Evolutionary conservation across 208 protist species (phyloP).

Genomic region (Wallacemonas collosoma): DNA sequence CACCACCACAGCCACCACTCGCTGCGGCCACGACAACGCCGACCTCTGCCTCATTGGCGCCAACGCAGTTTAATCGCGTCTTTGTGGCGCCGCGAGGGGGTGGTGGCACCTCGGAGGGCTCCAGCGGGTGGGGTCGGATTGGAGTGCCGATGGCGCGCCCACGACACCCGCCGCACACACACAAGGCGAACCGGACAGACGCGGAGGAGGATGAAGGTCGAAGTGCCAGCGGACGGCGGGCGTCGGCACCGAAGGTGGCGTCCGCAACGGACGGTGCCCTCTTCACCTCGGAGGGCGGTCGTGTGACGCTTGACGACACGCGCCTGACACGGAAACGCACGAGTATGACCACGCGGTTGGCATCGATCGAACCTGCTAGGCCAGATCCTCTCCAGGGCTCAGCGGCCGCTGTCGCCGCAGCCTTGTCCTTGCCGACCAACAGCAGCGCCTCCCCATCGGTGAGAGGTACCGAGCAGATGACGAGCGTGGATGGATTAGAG

Average conservation of each 20-base stretch:
- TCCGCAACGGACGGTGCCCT: neutral
- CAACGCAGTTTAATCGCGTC: constrained; percentile 9
- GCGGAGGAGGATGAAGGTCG: too few relatives aligned
- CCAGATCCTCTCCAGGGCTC: neutral
- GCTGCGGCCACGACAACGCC: neutral
- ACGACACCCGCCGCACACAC: neutral
- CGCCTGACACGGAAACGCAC: constrained; percentile 5
- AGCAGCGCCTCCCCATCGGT: too few relatives aligned
- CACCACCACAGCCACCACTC: neutral
- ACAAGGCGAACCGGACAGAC: neutral
- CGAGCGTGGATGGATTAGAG: neutral
- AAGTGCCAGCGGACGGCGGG: too few relatives aligned
- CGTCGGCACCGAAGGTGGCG: neutral
- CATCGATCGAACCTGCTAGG: neutral
- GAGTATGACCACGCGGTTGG: constrained; percentile 3
- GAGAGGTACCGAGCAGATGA: neutral
- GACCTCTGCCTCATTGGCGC: neutral
- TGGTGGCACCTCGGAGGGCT: neutral
- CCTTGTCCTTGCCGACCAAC: constrained; percentile 1
- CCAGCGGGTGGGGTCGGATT: neutral
- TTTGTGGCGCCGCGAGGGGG: neutral
- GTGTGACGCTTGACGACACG: constrained; percentile 13
- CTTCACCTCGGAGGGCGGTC: neutral
- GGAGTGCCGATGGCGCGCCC: neutral
- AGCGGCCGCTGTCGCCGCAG: neutral